These are phyloP conservation scores for Helotiales sp. DNA, from an alignment of 2,329 filamentous ascomycete species.

Conservation along the genomic window DNA sequence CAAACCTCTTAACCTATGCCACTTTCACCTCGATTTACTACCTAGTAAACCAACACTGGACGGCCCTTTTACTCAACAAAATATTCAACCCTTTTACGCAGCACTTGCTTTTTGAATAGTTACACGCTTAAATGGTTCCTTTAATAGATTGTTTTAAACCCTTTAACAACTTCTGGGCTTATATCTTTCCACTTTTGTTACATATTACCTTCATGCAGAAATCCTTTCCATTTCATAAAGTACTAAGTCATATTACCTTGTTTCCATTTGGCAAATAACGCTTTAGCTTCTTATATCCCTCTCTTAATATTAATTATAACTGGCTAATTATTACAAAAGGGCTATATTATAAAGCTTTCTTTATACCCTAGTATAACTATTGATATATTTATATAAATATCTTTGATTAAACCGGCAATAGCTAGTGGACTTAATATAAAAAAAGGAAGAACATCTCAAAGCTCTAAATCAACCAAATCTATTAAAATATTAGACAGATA, in stretches of 20 bases:
- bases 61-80: constrained; percentile 27
- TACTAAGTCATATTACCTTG: constrained; percentile 30
- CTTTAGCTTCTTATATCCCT: constrained; percentile 30
- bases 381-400: constrained; percentile 16
- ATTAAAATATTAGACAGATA: constrained; percentile 31
- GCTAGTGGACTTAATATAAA: constrained; percentile 18
- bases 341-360: constrained; percentile 19
- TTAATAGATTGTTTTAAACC: constrained; percentile 29
- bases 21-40: no score
- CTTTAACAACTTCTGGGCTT: constrained; percentile 22
- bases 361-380: constrained; percentile 13
- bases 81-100: constrained; percentile 20
- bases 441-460: constrained; percentile 27
- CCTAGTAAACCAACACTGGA: no score
- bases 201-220: constrained; percentile 29
- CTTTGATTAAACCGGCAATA: constrained; percentile 11
- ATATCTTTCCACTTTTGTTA: constrained; percentile 29
- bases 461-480: constrained; percentile 27
- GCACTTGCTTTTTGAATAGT: constrained; percentile 27
- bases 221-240: constrained; percentile 36
- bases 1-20: no score
- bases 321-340: constrained; percentile 9
- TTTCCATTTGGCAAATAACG: constrained; percentile 34
- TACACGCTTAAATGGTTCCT: constrained; percentile 22
- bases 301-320: constrained; percentile 21